Evolutionary conservation across 352 stramenopile genomes (phyloP), one percentile per base, ranked within the genome.

Genomic region (Thalassiosira sp.): DNA sequence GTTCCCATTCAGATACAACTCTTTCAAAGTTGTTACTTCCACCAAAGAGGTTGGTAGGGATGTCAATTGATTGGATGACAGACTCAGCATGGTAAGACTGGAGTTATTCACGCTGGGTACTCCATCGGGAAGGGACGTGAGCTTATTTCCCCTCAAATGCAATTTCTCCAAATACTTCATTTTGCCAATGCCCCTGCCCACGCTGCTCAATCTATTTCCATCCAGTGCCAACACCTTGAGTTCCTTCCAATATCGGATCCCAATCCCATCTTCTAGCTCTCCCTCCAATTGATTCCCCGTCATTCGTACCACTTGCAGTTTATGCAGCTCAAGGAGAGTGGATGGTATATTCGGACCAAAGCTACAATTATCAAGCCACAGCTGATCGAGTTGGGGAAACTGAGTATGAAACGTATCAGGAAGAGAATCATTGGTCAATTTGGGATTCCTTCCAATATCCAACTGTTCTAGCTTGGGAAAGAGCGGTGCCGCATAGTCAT

Each of bases 371-470:
- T 77, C 68, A 45, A 25, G 48, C 68, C 68, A 77, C 13, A 77
- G 25, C 43, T 70, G 48, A 7, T 43, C 15, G 2, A 77, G 37
- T 0, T 33, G 56, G 15, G 65, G 65, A 22, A 70, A 77, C 33
- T 77, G 68, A 20, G 68, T 60, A 59, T 63, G 51, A 59, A 77
- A 72, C 27, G 40, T 60, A 11, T 25, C 15, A 15, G 68, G 40
- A 2, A 77, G 48, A 8, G 54, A 68, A 24, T 66, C 53, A 61
- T 75, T 75, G 10, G 59, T 68, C 7, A 72, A 27, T 35, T 48
- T 28, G 25, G 68, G 68, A 57, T 77, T 77, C 3, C 68, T 6
- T 65, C 68, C 68, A n/a, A 77, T 61, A 52, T 77, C 61, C 1
- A 77, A 27, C 45, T 72, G 59, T 31, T 66, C 15, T 2, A 77